phyloP scores from a whole-genome alignment of 148 eudicot genomes.

The Linanthus parryae region DNA sequence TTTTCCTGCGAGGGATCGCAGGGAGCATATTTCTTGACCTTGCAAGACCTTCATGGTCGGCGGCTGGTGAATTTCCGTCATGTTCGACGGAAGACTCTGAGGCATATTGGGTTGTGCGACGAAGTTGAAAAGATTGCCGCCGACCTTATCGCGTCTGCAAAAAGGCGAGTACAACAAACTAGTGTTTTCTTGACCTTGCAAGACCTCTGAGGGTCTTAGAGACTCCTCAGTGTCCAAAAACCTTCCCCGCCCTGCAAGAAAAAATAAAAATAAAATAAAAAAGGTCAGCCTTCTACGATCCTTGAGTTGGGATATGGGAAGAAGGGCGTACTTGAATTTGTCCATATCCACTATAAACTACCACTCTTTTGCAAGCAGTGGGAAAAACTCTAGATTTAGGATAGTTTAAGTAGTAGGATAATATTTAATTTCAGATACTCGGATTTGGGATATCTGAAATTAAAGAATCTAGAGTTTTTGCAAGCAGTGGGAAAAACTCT shows the following conservation, averaged over 20 bases:
- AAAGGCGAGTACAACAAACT: constrained; percentile 60
- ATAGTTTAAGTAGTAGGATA: too few relatives aligned
- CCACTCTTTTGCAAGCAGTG: too few relatives aligned
- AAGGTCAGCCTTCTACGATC: constrained; percentile 1
- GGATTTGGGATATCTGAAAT: too few relatives aligned
- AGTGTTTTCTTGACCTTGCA: constrained; percentile 99
- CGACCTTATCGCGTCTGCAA: constrained; percentile 41
- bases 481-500: too few relatives aligned
- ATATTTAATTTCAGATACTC: too few relatives aligned
- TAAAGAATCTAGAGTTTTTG: too few relatives aligned
- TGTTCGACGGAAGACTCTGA: constrained; percentile 25
- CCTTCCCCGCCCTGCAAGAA: constrained; percentile 49
- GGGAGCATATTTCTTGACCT: constrained; percentile 96
- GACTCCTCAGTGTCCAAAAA: constrained; percentile 79
- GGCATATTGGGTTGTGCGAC: constrained; percentile 26
- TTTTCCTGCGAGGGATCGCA: constrained; percentile 53
- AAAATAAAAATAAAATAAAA: constrained; percentile 6
- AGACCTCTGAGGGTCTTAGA: constrained; percentile 86
- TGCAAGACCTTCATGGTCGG: constrained; percentile 93
- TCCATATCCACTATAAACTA: too few relatives aligned
- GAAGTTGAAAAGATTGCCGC: constrained; percentile 41
- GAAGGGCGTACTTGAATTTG: background rate
- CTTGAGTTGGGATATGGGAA: background rate
- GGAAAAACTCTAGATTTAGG: too few relatives aligned
- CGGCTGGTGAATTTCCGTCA: constrained; percentile 29